A percentile compares a stretch with the other conserved stretches of the same genome.
These are phyloP conservation scores for Blastobotrys muscicola DNA, from an alignment of 805 yeast species.

Conservation along the genomic window DNA sequence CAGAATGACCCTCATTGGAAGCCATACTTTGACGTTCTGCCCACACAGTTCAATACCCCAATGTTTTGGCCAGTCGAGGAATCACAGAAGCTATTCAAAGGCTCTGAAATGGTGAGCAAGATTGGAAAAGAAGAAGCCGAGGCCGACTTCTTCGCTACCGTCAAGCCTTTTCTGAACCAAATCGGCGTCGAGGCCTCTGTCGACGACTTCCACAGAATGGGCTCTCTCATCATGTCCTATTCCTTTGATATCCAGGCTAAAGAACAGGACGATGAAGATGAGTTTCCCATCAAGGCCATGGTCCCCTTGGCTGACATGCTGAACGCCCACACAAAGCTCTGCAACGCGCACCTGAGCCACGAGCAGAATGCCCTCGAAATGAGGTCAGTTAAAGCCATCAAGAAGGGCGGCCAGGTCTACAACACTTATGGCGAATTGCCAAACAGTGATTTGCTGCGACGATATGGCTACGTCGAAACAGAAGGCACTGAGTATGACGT, in stretches of 20 bases:
- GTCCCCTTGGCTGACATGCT: constrained; percentile 88
- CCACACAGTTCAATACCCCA: constrained; percentile 51
- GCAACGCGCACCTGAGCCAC: constrained; percentile 64
- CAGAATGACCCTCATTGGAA: constrained; percentile 50
- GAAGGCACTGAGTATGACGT: constrained; percentile 67
- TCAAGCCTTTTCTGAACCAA: constrained; percentile 29
- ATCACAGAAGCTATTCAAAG: constrained; percentile 40
- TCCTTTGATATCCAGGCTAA: constrained; percentile 67
- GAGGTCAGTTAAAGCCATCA: constrained; percentile 55
- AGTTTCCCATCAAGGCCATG: constrained; percentile 58
- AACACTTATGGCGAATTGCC: constrained; percentile 89
- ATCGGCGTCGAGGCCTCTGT: constrained; percentile 30
- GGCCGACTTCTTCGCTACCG: constrained; percentile 42
- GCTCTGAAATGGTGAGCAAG: constrained; percentile 61
- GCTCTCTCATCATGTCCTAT: constrained; percentile 77
- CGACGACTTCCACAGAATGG: constrained; percentile 60
- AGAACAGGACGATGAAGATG: constrained; percentile 20
- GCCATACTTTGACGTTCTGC: constrained; percentile 64
- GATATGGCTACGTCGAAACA: constrained; percentile 84
- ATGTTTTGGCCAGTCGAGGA: constrained; percentile 75
- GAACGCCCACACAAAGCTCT: constrained; percentile 70
- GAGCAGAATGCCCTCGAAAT: constrained; percentile 44
- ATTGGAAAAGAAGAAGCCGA: constrained; percentile 64
- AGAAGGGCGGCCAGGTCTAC: constrained; percentile 63
- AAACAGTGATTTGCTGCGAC: constrained; percentile 78